A percentile compares a stretch with the other conserved stretches of the same genome.
Conservation (phyloP, 2,329 filamentous ascomycete species). For the Diplodia corticola region DNA sequence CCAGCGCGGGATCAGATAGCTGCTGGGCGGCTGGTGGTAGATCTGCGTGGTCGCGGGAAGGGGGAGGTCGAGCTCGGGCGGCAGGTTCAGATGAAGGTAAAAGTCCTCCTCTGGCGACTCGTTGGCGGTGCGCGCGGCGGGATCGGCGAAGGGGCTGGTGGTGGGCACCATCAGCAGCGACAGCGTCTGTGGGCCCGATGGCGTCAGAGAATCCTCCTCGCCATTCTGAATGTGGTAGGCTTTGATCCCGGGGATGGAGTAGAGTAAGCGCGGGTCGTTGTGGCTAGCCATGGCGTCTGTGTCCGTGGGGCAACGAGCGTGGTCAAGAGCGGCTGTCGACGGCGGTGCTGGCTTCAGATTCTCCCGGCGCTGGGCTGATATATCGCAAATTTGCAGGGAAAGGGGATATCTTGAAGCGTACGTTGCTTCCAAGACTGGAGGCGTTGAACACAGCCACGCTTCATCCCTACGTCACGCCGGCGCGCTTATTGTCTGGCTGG, state of each 20-base stretch:
- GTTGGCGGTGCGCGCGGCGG: slow-evolving; percentile 58
- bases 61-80: slow-evolving; percentile 89
- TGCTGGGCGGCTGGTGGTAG: slow-evolving; percentile 89
- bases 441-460: slow-evolving; percentile 9
- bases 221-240: slow-evolving; percentile 92
- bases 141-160: slow-evolving; percentile 65
- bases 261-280: slow-evolving; percentile 58
- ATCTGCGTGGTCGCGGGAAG: slow-evolving; percentile 95
- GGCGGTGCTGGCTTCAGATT: not conserved
- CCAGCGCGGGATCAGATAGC: slow-evolving; percentile 94
- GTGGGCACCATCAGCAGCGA: slow-evolving; percentile 96
- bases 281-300: slow-evolving; percentile 48
- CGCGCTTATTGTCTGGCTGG: not conserved
- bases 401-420: slow-evolving; percentile 4
- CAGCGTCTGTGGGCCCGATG: slow-evolving; percentile 83
- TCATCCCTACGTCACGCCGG: slow-evolving; percentile 10
- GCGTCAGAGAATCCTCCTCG: slow-evolving; percentile 77
- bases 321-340: not conserved
- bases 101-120: slow-evolving; percentile 71
- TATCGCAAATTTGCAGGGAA: slow-evolving; percentile 4
- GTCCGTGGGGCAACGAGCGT: not conserved
- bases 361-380: not conserved
- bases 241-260: slow-evolving; percentile 74
- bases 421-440: slow-evolving; percentile 4
- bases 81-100: slow-evolving; percentile 92